Conservation (phyloP, 352 stramenopile species). For the Globisporangium mamillatum region DNA sequence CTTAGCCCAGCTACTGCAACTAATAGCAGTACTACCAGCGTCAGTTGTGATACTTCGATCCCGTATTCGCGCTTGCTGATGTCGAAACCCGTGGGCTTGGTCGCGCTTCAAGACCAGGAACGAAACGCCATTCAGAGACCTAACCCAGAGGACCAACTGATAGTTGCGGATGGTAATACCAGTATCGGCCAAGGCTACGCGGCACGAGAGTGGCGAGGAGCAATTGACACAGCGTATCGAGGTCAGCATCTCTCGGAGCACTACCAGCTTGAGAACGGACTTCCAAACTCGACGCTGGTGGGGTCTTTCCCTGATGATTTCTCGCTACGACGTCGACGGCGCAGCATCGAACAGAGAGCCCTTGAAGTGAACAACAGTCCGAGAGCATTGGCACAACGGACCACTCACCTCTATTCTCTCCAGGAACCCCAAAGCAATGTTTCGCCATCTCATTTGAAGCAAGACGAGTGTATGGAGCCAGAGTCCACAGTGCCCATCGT, state of each 20-base stretch:
- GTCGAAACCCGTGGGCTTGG: slow-evolving; percentile 25
- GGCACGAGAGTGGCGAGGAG: not conserved
- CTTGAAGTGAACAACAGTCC: not conserved
- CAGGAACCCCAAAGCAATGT: not conserved
- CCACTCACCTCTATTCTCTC: not conserved
- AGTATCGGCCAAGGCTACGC: not conserved
- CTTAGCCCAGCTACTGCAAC: not conserved
- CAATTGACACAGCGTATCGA: slow-evolving; percentile 25
- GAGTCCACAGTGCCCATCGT: not conserved
- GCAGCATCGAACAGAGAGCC: not conserved
- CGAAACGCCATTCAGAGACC: not conserved
- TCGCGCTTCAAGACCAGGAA: slow-evolving; percentile 15
- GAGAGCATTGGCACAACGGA: not conserved
- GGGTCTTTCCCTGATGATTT: slow-evolving; percentile 43
- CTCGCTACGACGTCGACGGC: slow-evolving; percentile 2
- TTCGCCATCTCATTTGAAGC: not conserved
- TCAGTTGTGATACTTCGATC: slow-evolving; percentile 14
- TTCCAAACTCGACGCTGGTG: slow-evolving; percentile 22
- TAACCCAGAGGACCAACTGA: not conserved
- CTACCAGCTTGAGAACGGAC: slow-evolving; percentile 31
- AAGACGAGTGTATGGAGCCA: slow-evolving; percentile 5
- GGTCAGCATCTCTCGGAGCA: slow-evolving; percentile 35
- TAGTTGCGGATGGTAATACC: not conserved
- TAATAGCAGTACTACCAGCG: not conserved
- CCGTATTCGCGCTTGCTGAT: slow-evolving; percentile 30